Base-by-base conservation (phyloP, 2,329 filamentous ascomycete genomes). In the Claviceps cyperi region DNA sequence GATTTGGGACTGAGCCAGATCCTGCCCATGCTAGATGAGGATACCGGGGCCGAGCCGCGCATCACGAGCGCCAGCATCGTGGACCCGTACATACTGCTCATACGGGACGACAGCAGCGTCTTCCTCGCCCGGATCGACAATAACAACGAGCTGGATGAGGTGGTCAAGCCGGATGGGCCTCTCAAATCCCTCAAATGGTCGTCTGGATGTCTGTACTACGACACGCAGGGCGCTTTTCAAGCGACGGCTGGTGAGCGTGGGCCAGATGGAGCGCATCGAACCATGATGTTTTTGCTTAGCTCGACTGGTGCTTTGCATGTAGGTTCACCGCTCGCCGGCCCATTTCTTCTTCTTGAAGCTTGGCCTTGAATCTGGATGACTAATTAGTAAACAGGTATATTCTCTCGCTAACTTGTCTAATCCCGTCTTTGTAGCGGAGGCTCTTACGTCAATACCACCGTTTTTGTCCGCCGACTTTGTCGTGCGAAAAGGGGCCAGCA, bases 1-100 rank as follows among this genome's bases (percentile, higher is more conserved):
- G 87, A 94, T 64, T 77, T 98, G 52, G 86, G 84, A 11, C 75
- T 98, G 49, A 83, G 83, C 44, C 91, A 97, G 60, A 97, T 98
- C 50, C 76, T 96, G 47, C 88, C 90, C 1, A 88, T 97, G 77
- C 78, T 87, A 54, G 92, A 97, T 58, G 92, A 95, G 59, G 86
- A 92, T 55, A 90, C 83, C 0, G 89, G 85, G 13, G 82, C 78
- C 19, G 87, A 95, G 59, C 83, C 87, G 4, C 77, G 83, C 49
- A 83, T 92, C 41, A 70, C 89, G 44, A 84, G 81, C 59, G 84
- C 86, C 38, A 94, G 86, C 62, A 90, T 97, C 58, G 79, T 79
- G 19, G 91, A 97, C 57, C 88, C 88, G 0, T 96, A 89, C 60
- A 66, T 98, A 13, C 70, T 95, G 2, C 75, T 97, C 14, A 69